These are phyloP conservation scores for Fraxinus excelsior DNA, from an alignment of 257 asterid genomes.

Conservation along the genomic window DNA sequence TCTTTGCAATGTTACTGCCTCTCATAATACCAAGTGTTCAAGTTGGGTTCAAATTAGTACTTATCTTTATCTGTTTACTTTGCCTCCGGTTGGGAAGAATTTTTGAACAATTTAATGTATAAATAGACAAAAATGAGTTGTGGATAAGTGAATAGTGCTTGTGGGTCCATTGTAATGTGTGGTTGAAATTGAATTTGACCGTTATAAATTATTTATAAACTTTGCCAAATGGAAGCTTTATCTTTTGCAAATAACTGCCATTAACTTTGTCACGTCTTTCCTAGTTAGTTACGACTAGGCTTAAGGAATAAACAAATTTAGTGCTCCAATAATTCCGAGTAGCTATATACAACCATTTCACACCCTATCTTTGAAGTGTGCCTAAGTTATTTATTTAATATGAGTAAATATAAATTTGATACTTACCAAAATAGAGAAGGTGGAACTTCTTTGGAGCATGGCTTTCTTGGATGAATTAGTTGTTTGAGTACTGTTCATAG, in stretches of 20 bases:
- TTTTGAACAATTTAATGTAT: too few species aligned
- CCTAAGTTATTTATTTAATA: not conserved
- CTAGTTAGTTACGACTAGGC: not conserved
- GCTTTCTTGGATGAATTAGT: not conserved
- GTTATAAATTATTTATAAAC: too few species aligned
- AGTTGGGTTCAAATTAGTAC: not conserved
- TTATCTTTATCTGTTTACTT: not conserved
- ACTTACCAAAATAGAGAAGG: not conserved
- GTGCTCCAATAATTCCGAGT: not conserved
- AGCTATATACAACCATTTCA: not conserved
- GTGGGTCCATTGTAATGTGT: too few species aligned
- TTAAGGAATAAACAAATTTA: not conserved
- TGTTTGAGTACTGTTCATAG: not conserved
- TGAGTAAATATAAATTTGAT: not conserved
- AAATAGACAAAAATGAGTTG: too few species aligned
- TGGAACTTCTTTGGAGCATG: not conserved
- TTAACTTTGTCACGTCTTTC: not conserved
- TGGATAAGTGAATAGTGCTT: too few species aligned
- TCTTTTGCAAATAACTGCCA: not conserved
- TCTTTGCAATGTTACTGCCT: slow-evolving; percentile 13
- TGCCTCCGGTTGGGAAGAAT: not conserved
- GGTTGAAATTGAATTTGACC: too few species aligned
- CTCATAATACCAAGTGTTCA: not conserved
- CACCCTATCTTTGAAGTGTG: not conserved
- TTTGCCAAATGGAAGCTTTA: too few species aligned